These are phyloP conservation scores for Castanea sativa DNA, from an alignment of 306 rosid species.

Conservation along the genomic window DNA sequence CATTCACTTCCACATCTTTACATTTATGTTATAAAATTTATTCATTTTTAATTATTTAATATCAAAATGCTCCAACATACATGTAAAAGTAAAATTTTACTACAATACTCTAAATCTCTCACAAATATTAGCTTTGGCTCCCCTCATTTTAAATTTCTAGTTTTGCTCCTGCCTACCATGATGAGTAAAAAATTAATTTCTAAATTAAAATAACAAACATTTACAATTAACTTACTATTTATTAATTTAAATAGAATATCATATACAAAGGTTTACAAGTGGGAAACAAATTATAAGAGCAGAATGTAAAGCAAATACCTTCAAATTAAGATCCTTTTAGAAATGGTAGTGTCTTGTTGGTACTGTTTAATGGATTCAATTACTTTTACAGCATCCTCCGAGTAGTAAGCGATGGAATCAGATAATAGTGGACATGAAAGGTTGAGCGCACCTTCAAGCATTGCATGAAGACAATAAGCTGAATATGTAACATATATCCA, in stretches of 20 bases:
- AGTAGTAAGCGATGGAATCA: constrained; percentile 72
- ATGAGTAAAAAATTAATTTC: background rate
- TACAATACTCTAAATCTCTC: too few relatives aligned
- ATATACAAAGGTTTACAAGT: background rate
- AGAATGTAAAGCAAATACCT: background rate
- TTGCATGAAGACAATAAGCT: constrained; percentile 89
- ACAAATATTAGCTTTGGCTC: too few relatives aligned
- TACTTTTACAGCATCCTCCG: constrained; percentile 64
- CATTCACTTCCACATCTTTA: too few relatives aligned
- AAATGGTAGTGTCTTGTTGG: constrained; percentile 45
- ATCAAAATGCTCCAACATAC: too few relatives aligned
- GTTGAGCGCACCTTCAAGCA: constrained; percentile 85
- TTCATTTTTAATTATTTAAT: too few relatives aligned
- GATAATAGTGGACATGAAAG: constrained; percentile 49
- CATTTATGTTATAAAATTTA: too few relatives aligned
- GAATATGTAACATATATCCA: constrained; percentile 84
- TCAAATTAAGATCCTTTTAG: constrained; percentile 30
- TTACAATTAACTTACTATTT: background rate
- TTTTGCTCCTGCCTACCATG: background rate
- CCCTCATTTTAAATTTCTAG: background rate
- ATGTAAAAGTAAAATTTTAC: too few relatives aligned
- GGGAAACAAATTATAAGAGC: background rate
- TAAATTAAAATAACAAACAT: background rate
- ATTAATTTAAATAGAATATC: background rate
- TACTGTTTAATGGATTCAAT: constrained; percentile 55